A percentile compares a stretch with the other conserved stretches of the same genome.
phyloP scores from a whole-genome alignment of 345 rosid species.

The Mallotus nudiflorus region DNA sequence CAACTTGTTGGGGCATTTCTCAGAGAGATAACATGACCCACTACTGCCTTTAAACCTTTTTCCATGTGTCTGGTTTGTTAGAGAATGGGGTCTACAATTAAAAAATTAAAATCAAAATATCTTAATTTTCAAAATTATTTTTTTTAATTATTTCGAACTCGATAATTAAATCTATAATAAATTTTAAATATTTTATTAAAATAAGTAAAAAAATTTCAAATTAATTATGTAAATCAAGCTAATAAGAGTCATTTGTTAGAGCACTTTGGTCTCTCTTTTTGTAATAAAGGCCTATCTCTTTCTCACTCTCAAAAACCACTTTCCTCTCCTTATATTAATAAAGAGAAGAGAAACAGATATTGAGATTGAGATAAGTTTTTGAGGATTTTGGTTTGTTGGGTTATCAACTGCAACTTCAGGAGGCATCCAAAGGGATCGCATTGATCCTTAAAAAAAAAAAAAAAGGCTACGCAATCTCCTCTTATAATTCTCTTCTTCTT shows the following conservation, averaged over 20 bases:
- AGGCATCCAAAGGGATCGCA: constrained; percentile 99
- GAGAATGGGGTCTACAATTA: constrained; percentile 42
- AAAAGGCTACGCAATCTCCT: neutral
- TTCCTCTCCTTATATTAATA: constrained; percentile 37
- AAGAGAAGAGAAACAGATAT: neutral
- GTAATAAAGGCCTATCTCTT: constrained; percentile 27
- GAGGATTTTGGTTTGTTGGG: neutral
- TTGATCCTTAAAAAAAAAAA: constrained; percentile 56
- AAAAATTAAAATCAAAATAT: constrained; percentile 6
- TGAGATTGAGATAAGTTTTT: neutral
- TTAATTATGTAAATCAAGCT: neutral
- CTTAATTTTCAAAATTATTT: neutral
- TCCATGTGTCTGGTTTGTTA: constrained; percentile 59
- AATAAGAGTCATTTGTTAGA: too few species aligned
- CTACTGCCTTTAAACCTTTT: constrained; percentile 30
- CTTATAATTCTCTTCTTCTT: neutral
- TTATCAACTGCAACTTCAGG: constrained; percentile 58
- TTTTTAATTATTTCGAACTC: neutral
- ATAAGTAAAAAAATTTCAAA: constrained; percentile 6
- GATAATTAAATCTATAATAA: neutral
- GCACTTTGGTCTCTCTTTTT: constrained; percentile 43
- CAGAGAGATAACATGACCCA: constrained; percentile 49
- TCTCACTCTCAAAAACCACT: constrained; percentile 33
- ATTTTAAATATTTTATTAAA: neutral
- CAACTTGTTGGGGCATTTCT: constrained; percentile 74